Base-by-base conservation (phyloP, 129 eudicot species). In the Helianthus tuberosus region DNA sequence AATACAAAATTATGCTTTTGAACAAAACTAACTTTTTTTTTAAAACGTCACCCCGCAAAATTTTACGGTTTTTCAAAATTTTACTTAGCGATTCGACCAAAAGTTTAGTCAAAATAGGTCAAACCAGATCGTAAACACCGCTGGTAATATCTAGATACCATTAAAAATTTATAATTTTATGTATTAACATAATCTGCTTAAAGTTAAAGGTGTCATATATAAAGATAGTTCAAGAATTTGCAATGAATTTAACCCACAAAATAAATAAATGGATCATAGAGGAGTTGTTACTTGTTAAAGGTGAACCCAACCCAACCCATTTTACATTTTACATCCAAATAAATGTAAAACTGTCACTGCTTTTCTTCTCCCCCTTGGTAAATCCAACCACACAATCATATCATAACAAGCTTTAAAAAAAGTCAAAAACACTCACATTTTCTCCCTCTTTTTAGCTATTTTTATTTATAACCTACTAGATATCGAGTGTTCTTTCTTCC, bases 301-400 rank as follows among this genome's bases (percentile, higher is more conserved):
- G 32, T 71, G 32, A 78, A 72, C 61, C 77, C 46, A 71, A 72
- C 61, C 77, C 46, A 71, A 63, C 82, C 55, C 73, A 32, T 62
- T 63, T 49, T 17, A 66, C 16, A 16, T 1, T 44, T 65, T 77
- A 77, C 75, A 47, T 17, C 81, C 44, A 77, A 68, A 47, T 62
- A 69, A 77, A 78, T 76, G 41, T 14, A 58, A 66, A 77, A 61
- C 70, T 48, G 52, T 52, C 76, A 79, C 82, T 73, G 68, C 77
- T 78, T 72, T 64, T 48, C 27, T 53, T 49, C 35, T 53, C 9
- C 12, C 25, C 57, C 29, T 20, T 32, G 47, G 51, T 47, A 59
- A 27, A 27, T 27, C 32, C 32, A 27, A 27, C 32, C 32, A 77
- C 60, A 49, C 48, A 54, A 66, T 53, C 73, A 49, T 48, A 2